Evolutionary conservation across 2,329 filamentous ascomycete genomes (phyloP), one percentile per base, ranked within the genome.

Genomic region (Penicillium digitatum): DNA sequence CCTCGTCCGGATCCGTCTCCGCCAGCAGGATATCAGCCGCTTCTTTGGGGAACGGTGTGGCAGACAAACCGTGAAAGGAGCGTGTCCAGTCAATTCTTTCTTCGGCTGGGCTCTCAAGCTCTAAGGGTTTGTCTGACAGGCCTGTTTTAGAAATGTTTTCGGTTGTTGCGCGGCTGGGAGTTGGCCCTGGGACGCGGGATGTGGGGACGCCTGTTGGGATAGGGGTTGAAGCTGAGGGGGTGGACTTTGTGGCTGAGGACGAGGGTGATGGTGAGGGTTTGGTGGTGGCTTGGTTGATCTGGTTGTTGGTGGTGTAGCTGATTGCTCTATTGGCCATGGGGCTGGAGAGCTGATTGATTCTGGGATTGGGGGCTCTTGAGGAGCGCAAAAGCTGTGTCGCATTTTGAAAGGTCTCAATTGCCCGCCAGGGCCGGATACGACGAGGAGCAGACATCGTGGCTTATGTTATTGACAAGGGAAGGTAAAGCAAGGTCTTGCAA

Each of bases 11-110:
- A 51, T 84, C 77, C 12, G 95, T 72, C 1, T 86, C 85, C 54
- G 82, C 79, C 59, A 88, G 82, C 44, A 96, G 80, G 20, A 89
- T 81, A 16, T 84, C 80, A 10, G 83, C 81, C 50, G 87, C 82
- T 73, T 91, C 87, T 43, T 84, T 76, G 3, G 85, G 78, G 72
- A 96, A 95, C 0, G 90, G 82, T 32, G 79, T 78, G 0, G 81
- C 80, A 34, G 86, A 87, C 18, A 96, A 82, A 12, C 90, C 89
- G 72, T 93, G 86, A 78, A 87, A 96, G 14, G 89, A 95, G 46
- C 82, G 85, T 20, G 87, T 84, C 92, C 92, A 96, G 80, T 95
- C 87, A 51, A 88, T 82, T 43, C 82, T 81, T 3, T 73, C 73
- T 39, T 69, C 69, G 12, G 56, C 52, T 8, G 59, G 59, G 29